Evolutionary conservation across 169 alveolate species (phyloP).

Genomic region (Eimeria zaria): DNA sequence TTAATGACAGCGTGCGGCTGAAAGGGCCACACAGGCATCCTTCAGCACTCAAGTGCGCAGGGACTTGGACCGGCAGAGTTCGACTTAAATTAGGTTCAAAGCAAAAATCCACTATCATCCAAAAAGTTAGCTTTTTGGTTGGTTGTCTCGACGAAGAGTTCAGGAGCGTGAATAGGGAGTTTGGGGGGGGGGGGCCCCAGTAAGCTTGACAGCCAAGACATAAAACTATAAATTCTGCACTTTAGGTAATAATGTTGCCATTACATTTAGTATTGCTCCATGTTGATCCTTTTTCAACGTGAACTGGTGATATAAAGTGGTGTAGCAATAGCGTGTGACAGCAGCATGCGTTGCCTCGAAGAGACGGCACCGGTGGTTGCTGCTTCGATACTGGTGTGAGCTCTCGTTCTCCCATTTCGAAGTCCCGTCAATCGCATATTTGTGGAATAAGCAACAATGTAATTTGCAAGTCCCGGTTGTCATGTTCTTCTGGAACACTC

Average conservation of each 20-base stretch:
- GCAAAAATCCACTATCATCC: not conserved
- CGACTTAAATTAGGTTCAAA: not conserved
- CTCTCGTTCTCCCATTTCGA: not conserved
- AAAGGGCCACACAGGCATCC: not conserved
- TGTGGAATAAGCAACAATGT: not conserved
- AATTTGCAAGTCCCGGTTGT: not conserved
- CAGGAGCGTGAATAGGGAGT: not conserved
- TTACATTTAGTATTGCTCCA: not conserved
- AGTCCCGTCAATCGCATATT: not conserved
- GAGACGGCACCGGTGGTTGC: slow-evolving; percentile 73
- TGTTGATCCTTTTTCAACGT: not conserved
- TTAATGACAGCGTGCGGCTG: not conserved
- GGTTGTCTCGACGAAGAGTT: slow-evolving; percentile 15
- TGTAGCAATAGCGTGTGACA: not conserved
- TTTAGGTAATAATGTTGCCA: not conserved
- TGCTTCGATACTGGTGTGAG: slow-evolving; percentile 49
- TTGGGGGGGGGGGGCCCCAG: slow-evolving; percentile 5
- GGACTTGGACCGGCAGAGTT: not conserved
- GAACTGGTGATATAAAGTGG: not conserved
- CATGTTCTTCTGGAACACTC: not conserved
- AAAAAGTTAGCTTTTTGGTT: not conserved
- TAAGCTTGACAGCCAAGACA: not conserved
- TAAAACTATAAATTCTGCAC: not conserved
- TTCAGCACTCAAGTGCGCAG: not conserved
- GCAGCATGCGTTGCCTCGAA: slow-evolving; percentile 9